phyloP scores from a whole-genome alignment of 306 rosid species.

The Pyrus pyrifolia region DNA sequence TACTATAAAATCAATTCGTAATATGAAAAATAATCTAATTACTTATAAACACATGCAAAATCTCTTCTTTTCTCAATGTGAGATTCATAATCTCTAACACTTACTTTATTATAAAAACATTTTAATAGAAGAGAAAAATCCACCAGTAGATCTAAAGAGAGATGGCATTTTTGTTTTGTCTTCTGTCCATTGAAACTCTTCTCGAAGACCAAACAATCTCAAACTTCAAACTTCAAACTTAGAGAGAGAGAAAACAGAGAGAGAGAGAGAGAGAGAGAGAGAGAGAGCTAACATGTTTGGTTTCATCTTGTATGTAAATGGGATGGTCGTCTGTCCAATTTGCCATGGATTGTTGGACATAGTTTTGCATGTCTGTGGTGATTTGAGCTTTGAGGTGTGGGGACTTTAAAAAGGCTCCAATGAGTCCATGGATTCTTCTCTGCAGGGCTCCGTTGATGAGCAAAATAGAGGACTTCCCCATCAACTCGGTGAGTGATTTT shows the following conservation, averaged over 20 bases:
- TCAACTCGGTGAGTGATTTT: slow-evolving; percentile 71
- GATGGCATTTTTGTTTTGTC: slow-evolving; percentile 35
- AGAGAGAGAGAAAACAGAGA: background rate
- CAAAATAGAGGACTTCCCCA: slow-evolving; percentile 94
- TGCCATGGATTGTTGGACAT: slow-evolving; percentile 65
- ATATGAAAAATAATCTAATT: too few relatives aligned
- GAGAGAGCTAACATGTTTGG: slow-evolving; percentile 60
- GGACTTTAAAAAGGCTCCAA: slow-evolving; percentile 91
- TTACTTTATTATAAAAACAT: slow-evolving; percentile 12
- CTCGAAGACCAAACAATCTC: slow-evolving; percentile 17
- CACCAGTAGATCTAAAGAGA: slow-evolving; percentile 21
- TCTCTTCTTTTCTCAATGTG: too few relatives aligned
- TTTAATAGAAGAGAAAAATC: slow-evolving; percentile 10
- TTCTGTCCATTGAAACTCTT: slow-evolving; percentile 15
- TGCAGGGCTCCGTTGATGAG: slow-evolving; percentile 88
- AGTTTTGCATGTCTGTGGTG: slow-evolving; percentile 65
- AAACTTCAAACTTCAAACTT: slow-evolving; percentile 8
- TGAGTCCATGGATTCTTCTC: slow-evolving; percentile 89
- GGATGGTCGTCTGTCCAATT: slow-evolving; percentile 61
- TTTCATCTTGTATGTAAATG: slow-evolving; percentile 70
- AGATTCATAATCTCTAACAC: background rate
- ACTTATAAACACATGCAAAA: too few relatives aligned
- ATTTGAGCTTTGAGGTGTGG: slow-evolving; percentile 79
- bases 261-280: slow-evolving; percentile 19
- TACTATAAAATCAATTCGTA: accelerated